Evolutionary conservation across 1,284 basidiomycete genomes (phyloP), one percentile per base, ranked within the genome.

Genomic region (Ceratobasidium sp.): DNA sequence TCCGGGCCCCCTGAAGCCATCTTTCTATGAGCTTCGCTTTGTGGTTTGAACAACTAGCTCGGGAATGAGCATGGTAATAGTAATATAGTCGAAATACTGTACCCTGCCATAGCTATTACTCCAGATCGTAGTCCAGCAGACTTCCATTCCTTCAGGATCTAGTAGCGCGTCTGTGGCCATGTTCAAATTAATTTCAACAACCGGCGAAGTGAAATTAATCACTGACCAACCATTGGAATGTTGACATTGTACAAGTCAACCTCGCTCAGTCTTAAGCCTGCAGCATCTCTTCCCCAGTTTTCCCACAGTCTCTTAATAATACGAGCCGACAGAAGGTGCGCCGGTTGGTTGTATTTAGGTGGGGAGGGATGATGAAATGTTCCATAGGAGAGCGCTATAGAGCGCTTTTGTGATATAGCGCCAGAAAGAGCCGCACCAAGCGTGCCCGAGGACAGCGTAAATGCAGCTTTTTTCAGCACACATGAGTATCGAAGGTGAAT

Each of bases 341-440:
- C 93, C 14, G 92, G 90, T 39, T 89, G 84, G 76, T 88, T 82
- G 53, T 87, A 84, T 9, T 82, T 76, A 2, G 79, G 75, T 0
- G 93, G 89, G 12, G 90, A 90, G 3, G 92, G 92, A 75, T 88
- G 85, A 48, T 85, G 79, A 72, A 96, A 88, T 23, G 87, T 92
- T 36, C 93, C 95, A 79, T 95, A 97, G 0, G 92, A 95, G 34
- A 97, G 78, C 0, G 92, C 89, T 76, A 94, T 92, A 32, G 92
- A 85, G 60, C 91, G 86, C 52, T 84, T 82, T 75, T 86, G 83
- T 30, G 92, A 90, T 57, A 96, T 81, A 0, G 93, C 89, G 0
- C 90, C 88, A 16, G 92, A 91, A 77, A 97, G 83, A 1, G 95
- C 92, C 1, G 94, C 94, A 46, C 96, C 95, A 74, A 97, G 85